These are phyloP conservation scores for Aspergillus bridgeri DNA, from an alignment of 495 filamentous ascomycete genomes.

Conservation along the genomic window DNA sequence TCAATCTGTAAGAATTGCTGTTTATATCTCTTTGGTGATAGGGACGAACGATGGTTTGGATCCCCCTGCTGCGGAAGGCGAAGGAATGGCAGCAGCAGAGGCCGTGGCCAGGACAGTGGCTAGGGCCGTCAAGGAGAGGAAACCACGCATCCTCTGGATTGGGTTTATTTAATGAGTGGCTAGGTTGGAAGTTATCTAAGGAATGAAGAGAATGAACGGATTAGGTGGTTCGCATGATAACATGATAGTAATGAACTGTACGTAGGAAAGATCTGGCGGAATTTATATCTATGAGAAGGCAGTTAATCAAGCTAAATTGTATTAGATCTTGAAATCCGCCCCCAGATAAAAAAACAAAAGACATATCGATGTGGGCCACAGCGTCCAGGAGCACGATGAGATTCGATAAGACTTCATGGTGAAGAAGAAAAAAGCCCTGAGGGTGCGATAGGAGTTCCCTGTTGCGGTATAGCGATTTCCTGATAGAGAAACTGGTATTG, in stretches of 20 bases:
- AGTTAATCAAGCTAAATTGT: too few species aligned
- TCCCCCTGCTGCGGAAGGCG: background rate
- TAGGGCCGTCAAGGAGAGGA: background rate
- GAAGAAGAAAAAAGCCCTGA: background rate
- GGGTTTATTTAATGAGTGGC: background rate
- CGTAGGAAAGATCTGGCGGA: too few species aligned
- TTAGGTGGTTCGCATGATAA: too few species aligned
- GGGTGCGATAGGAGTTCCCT: background rate
- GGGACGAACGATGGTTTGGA: background rate
- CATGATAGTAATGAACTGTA: too few species aligned
- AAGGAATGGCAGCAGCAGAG: constrained; percentile 6
- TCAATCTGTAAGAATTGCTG: background rate
- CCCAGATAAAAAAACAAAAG: background rate
- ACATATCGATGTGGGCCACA: background rate
- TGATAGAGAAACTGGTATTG: background rate
- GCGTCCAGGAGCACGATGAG: too few species aligned
- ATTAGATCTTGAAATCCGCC: too few species aligned
- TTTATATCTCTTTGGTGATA: too few species aligned
- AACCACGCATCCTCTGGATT: background rate
- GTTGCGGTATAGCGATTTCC: background rate
- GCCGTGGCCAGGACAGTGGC: background rate
- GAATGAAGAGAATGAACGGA: background rate
- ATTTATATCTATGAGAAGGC: too few species aligned
- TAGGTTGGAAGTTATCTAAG: background rate
- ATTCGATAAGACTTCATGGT: too few species aligned